A percentile compares a stretch with the other conserved stretches of the same genome.
phyloP scores from a whole-genome alignment of 164 flowering plant species.

The Stephania cephalantha region DNA sequence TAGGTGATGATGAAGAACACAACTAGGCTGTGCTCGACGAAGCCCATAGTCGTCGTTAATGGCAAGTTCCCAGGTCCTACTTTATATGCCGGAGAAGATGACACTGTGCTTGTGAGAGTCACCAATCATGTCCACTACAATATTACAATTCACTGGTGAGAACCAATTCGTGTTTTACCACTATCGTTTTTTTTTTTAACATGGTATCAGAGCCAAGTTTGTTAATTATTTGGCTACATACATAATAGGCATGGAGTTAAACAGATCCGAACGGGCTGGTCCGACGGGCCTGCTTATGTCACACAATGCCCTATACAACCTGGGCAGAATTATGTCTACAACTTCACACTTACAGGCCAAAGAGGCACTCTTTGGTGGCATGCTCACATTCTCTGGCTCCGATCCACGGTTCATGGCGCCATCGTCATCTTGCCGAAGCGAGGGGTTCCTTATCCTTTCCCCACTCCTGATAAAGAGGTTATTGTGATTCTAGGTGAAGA shows the following conservation, averaged over 20 bases:
- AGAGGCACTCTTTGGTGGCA: slow-evolving; percentile 80
- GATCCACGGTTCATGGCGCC: slow-evolving; percentile 72
- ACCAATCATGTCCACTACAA: slow-evolving; percentile 45
- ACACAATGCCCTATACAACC: slow-evolving; percentile 83
- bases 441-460: slow-evolving; percentile 74
- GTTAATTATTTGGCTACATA: too few relatives aligned
- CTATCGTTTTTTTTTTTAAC: too few relatives aligned
- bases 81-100: slow-evolving; percentile 44
- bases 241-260: slow-evolving; percentile 66
- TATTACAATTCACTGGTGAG: slow-evolving; percentile 47
- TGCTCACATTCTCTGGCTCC: slow-evolving; percentile 74
- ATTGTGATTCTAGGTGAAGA: slow-evolving; percentile 50
- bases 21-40: slow-evolving; percentile 33
- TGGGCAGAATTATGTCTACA: slow-evolving; percentile 56
- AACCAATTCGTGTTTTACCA: neutral
- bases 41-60: slow-evolving; percentile 48
- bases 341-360: slow-evolving; percentile 75
- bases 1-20: slow-evolving; percentile 44
- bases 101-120: slow-evolving; percentile 40
- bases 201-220: too few relatives aligned
- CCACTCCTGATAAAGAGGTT: slow-evolving; percentile 55
- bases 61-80: slow-evolving; percentile 51
- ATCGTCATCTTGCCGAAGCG: slow-evolving; percentile 69
- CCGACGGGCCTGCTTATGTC: slow-evolving; percentile 81
- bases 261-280: slow-evolving; percentile 79